Percentiles rank a stretch among this genome's conserved stretches.
phyloP scores from a whole-genome alignment of 2,329 filamentous ascomycete genomes.

The Sclerotinia spermophila region DNA sequence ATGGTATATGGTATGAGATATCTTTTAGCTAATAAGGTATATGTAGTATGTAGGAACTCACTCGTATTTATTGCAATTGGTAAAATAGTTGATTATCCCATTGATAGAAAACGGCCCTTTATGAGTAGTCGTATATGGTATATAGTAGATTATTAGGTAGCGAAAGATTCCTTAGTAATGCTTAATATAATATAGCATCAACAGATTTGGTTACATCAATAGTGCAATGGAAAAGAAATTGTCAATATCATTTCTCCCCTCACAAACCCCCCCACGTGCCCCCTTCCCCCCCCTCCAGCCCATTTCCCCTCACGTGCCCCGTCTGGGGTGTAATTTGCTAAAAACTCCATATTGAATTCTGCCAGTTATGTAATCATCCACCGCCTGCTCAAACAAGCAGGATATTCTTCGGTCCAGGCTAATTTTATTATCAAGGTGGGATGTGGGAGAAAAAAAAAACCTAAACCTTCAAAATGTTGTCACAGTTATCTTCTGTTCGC shows the following conservation, averaged over 20 bases:
- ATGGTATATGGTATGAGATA: neutral
- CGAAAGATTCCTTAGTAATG: too few species aligned
- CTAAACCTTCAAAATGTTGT: slow-evolving; percentile 19
- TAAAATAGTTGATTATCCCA: neutral
- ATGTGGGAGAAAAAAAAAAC: slow-evolving; percentile 13
- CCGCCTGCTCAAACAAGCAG: neutral
- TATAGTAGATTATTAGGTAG: too few species aligned
- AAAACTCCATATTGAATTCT: neutral
- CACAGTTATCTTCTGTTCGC: slow-evolving; percentile 1
- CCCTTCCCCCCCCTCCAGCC: neutral
- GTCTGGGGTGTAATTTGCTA: neutral
- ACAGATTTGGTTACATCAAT: too few species aligned
- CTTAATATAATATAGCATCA: neutral
- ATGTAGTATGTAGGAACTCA: too few species aligned
- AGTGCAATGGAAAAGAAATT: too few species aligned
- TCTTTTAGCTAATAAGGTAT: too few species aligned
- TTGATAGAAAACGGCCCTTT: neutral
- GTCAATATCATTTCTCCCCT: neutral
- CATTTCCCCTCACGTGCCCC: neutral
- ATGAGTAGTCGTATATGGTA: neutral
- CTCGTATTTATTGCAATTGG: too few species aligned
- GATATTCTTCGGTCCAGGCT: neutral
- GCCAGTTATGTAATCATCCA: neutral
- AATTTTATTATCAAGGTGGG: slow-evolving; percentile 8
- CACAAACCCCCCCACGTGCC: neutral